A percentile compares a stretch with the other conserved stretches of the same genome.
phyloP scores from a whole-genome alignment of 2,329 filamentous ascomycete genomes.

The Hymenoscyphus fraxineus region DNA sequence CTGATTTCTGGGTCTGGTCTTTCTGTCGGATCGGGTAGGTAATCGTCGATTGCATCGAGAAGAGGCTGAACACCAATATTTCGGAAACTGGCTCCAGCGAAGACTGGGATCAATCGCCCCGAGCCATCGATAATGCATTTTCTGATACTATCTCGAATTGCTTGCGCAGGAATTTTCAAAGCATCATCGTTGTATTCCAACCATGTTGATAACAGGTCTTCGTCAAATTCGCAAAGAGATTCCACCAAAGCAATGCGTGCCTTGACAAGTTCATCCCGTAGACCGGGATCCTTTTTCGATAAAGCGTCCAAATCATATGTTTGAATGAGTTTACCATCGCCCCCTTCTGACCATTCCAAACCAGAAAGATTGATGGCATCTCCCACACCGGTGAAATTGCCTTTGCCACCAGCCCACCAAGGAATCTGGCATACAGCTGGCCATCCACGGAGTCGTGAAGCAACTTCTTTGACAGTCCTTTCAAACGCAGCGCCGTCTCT shows the following conservation, averaged over 20 bases:
- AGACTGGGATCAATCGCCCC: slow-evolving; percentile 76
- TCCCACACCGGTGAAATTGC: slow-evolving; percentile 76
- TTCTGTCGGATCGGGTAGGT: slow-evolving; percentile 79
- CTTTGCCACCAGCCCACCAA: slow-evolving; percentile 76
- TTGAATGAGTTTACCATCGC: slow-evolving; percentile 60
- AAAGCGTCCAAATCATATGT: slow-evolving; percentile 54
- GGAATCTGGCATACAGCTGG: slow-evolving; percentile 92
- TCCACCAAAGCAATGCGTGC: slow-evolving; percentile 79
- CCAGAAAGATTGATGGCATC: slow-evolving; percentile 76
- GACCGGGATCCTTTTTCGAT: slow-evolving; percentile 43
- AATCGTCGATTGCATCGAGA: slow-evolving; percentile 81
- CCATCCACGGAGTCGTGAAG: slow-evolving; percentile 73
- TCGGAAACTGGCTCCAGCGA: slow-evolving; percentile 86
- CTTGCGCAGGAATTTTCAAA: slow-evolving; percentile 57
- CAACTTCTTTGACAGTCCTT: slow-evolving; percentile 81
- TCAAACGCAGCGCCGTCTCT: slow-evolving; percentile 79
- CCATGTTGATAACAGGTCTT: slow-evolving; percentile 78
- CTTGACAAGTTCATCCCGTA: slow-evolving; percentile 65
- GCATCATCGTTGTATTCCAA: slow-evolving; percentile 73
- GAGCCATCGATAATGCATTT: slow-evolving; percentile 64
- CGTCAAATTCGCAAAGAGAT: slow-evolving; percentile 82
- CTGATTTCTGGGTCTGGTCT: slow-evolving; percentile 75
- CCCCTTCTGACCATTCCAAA: slow-evolving; percentile 66
- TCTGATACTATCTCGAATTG: slow-evolving; percentile 71
- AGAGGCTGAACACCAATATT: slow-evolving; percentile 93